Evolutionary conservation across 2,329 filamentous ascomycete genomes (phyloP).

Genomic region (Botrytis hyacinthi): DNA sequence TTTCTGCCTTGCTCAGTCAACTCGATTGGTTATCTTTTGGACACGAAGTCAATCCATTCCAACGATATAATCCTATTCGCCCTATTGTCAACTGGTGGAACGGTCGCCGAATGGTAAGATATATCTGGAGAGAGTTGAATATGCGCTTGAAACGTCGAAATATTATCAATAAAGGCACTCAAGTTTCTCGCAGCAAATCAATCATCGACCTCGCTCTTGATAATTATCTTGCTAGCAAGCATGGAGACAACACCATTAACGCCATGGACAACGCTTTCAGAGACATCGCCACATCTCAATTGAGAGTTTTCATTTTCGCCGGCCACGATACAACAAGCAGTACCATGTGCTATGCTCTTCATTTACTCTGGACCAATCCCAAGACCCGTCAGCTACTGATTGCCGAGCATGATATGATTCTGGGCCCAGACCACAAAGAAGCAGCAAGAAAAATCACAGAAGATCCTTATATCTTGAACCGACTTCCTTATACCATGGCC

Average conservation of each 20-base stretch:
- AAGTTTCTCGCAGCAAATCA: not conserved
- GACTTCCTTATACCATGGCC: slow-evolving; percentile 24
- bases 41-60: not conserved
- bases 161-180: not conserved
- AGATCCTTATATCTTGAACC: slow-evolving; percentile 22
- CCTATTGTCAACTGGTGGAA: not conserved
- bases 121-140: not conserved
- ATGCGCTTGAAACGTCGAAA: not conserved
- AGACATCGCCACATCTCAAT: not conserved
- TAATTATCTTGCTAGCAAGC: not conserved
- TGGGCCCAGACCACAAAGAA: slow-evolving; percentile 17
- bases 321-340: not conserved
- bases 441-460: slow-evolving; percentile 9
- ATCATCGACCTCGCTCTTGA: slow-evolving; percentile 7
- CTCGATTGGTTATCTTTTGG: slow-evolving; percentile 1
- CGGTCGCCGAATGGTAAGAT: not conserved
- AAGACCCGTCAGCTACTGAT: slow-evolving; percentile 18
- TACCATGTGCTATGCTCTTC: slow-evolving; percentile 5
- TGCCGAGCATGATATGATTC: slow-evolving; percentile 24
- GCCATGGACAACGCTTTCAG: not conserved
- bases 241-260: not conserved
- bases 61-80: not conserved
- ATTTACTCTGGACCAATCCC: slow-evolving; percentile 21
- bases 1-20: not conserved
- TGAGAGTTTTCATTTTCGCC: not conserved